Evolutionary conservation across 176 grass and related monocot species (phyloP).

Genomic region (Pharus latifolius): DNA sequence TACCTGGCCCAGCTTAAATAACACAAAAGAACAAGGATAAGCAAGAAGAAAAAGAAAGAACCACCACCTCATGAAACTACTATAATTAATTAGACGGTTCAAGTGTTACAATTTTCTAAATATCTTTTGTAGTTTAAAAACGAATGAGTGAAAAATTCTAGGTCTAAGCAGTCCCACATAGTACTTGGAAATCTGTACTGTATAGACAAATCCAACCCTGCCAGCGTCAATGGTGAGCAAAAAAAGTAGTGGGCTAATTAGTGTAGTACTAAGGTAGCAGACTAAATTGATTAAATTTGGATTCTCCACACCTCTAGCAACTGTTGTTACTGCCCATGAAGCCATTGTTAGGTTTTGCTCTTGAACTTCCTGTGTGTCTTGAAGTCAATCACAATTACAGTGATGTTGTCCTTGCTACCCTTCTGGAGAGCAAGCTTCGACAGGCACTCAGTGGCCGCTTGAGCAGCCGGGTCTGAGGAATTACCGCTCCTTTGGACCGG

Average conservation of each 20-base stretch:
- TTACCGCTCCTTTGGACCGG: slow-evolving; percentile 22
- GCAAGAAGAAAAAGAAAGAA: background rate
- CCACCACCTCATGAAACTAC: slow-evolving; percentile 7
- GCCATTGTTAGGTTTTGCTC: slow-evolving; percentile 33
- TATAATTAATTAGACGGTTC: background rate
- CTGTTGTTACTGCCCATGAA: slow-evolving; percentile 1
- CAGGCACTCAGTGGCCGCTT: slow-evolving; percentile 67
- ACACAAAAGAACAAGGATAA: background rate
- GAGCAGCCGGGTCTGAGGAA: slow-evolving; percentile 32
- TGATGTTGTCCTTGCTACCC: slow-evolving; percentile 89
- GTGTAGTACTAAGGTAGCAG: slow-evolving; percentile 15
- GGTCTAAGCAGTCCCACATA: background rate
- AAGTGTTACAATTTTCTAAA: background rate
- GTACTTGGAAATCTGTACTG: slow-evolving; percentile 8
- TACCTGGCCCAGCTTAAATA: slow-evolving; percentile 9
- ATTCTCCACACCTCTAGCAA: background rate
- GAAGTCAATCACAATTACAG: slow-evolving; percentile 61
- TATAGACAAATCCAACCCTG: slow-evolving; percentile 19
- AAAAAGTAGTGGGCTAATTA: slow-evolving; percentile 11
- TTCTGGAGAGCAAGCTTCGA: slow-evolving; percentile 61
- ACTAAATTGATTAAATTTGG: slow-evolving; percentile 7
- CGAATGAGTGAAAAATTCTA: too few relatives aligned
- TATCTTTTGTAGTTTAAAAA: slow-evolving; percentile 3
- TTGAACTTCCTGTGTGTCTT: slow-evolving; percentile 77
- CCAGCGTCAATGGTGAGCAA: slow-evolving; percentile 2